phyloP scores from a whole-genome alignment of 805 yeast genomes.

The Metschnikowia santaceciliae region DNA sequence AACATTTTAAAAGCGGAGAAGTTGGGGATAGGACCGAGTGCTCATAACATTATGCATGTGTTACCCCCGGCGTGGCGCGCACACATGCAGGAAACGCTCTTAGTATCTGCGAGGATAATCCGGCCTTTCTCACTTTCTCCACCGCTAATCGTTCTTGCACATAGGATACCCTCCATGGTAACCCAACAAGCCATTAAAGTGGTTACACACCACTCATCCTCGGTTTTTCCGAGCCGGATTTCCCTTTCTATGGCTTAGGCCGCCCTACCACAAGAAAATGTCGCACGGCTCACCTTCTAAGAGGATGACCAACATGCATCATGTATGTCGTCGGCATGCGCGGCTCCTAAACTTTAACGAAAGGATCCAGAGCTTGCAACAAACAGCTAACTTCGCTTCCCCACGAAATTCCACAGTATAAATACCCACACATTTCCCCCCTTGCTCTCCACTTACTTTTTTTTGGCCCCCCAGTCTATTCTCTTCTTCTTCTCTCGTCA shows the following conservation, averaged over 20 bases:
- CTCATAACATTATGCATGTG: neutral
- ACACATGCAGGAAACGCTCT: neutral
- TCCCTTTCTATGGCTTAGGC: too few species aligned
- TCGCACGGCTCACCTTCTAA: neutral
- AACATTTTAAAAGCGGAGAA: neutral
- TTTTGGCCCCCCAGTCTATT: neutral
- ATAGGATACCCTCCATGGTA: too few species aligned
- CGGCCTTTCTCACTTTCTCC: neutral
- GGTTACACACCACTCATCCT: too few species aligned
- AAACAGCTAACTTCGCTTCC: neutral
- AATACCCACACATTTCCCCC: neutral
- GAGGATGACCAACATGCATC: neutral
- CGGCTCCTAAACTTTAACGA: neutral
- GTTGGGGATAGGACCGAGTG: neutral
- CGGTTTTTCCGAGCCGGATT: too few species aligned
- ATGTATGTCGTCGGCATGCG: conserved; percentile 1
- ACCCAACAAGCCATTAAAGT: too few species aligned
- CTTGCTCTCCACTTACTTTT: too few species aligned
- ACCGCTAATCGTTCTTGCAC: too few species aligned
- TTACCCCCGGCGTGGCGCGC: neutral
- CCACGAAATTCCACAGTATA: neutral
- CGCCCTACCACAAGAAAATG: neutral
- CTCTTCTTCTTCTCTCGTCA: conserved; percentile 20
- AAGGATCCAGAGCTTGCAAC: neutral
- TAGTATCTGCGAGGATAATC: neutral